Percentiles rank a stretch among this genome's conserved stretches.
These are phyloP conservation scores for Citrus inodora DNA, from an alignment of 345 rosid genomes.

Conservation along the genomic window DNA sequence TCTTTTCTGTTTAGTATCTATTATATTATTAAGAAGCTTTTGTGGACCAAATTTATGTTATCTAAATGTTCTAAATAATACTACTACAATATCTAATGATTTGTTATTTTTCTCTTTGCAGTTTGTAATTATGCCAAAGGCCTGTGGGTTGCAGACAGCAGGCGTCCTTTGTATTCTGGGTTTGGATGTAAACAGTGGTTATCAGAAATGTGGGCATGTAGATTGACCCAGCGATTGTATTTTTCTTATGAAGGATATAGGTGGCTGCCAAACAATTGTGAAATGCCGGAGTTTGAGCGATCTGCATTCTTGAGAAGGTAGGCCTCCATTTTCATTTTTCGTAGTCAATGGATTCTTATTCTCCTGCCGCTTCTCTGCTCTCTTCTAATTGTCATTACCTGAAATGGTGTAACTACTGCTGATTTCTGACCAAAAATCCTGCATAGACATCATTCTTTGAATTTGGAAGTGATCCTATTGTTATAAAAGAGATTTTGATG, in stretches of 20 bases:
- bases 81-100: conserved; percentile 5
- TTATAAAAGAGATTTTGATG: background rate
- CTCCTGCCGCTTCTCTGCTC: background rate
- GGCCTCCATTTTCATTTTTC: background rate
- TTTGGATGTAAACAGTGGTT: conserved; percentile 65
- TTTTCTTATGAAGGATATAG: conserved; percentile 70
- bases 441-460: background rate
- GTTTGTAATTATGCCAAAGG: conserved; percentile 74
- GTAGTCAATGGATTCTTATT: background rate
- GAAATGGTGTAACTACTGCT: background rate
- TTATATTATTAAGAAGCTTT: conserved; percentile 9
- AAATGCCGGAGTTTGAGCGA: conserved; percentile 57
- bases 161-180: conserved; percentile 64
- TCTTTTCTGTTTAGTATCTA: background rate
- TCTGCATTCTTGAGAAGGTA: conserved; percentile 65
- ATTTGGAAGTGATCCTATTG: background rate
- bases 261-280: conserved; percentile 79
- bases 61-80: background rate
- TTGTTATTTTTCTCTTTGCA: conserved; percentile 24
- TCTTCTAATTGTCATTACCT: background rate
- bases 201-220: conserved; percentile 73
- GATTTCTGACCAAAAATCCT: background rate
- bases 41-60: background rate
- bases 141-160: conserved; percentile 52
- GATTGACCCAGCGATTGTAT: conserved; percentile 53